A percentile compares a stretch with the other conserved stretches of the same genome.
Conservation (phyloP, 1,284 basidiomycete genomes). For the Sanguinoderma infundibulare region DNA sequence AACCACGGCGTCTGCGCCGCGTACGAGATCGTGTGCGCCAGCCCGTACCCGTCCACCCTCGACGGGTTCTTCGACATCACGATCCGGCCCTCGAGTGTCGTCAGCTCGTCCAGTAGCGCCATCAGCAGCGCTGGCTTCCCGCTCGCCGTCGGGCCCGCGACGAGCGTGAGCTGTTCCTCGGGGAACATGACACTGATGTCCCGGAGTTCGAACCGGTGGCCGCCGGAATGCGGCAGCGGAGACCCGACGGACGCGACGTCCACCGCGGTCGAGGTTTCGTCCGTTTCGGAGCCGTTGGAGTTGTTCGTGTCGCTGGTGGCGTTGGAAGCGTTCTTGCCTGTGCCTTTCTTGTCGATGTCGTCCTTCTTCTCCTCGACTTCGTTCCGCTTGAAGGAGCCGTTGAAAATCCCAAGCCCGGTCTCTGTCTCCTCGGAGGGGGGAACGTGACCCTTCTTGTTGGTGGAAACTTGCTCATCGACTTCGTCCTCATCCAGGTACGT, state of each 20-base stretch:
- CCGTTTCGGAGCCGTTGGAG: slow-evolving; percentile 2
- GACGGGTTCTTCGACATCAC: slow-evolving; percentile 68
- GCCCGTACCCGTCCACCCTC: slow-evolving; percentile 62
- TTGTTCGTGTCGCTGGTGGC: not conserved
- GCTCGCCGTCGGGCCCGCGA: slow-evolving; percentile 77
- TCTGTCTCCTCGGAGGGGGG: slow-evolving; percentile 33
- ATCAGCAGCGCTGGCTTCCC: slow-evolving; percentile 83
- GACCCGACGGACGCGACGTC: slow-evolving; percentile 29
- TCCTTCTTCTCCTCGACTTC: slow-evolving; percentile 49
- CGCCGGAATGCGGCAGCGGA: slow-evolving; percentile 30
- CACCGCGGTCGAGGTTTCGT: slow-evolving; percentile 12
- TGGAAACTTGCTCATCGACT: slow-evolving; percentile 39
- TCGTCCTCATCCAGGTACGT: slow-evolving; percentile 86
- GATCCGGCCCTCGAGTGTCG: slow-evolving; percentile 51
- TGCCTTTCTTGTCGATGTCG: slow-evolving; percentile 34
- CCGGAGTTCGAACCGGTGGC: slow-evolving; percentile 63
- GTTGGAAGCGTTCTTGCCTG: slow-evolving; percentile 27
- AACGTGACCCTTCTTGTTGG: slow-evolving; percentile 36
- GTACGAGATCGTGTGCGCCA: slow-evolving; percentile 82
- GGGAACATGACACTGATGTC: slow-evolving; percentile 75
- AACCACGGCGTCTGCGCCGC: slow-evolving; percentile 88
- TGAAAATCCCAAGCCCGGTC: slow-evolving; percentile 62
- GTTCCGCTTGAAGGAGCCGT: slow-evolving; percentile 78
- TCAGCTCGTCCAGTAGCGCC: slow-evolving; percentile 72
- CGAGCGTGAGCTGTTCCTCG: slow-evolving; percentile 63